A percentile compares a stretch with the other conserved stretches of the same genome.
phyloP scores from a whole-genome alignment of 1,284 basidiomycete genomes.

The Puccinia horiana region DNA sequence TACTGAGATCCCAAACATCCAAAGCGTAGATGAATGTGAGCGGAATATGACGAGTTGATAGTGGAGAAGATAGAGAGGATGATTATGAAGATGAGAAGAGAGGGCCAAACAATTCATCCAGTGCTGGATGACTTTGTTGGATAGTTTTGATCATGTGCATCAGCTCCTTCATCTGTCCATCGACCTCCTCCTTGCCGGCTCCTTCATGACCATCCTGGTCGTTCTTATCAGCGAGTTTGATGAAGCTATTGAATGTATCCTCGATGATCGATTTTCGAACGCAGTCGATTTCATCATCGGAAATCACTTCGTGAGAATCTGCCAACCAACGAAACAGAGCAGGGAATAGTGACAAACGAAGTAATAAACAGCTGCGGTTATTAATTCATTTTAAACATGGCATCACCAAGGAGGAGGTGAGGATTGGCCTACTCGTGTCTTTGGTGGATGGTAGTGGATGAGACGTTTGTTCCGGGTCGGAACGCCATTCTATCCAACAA shows the following conservation, averaged over 20 bases:
- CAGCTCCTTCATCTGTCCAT: slow-evolving; percentile 4
- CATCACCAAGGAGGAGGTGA: background rate
- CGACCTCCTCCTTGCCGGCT: too few relatives aligned
- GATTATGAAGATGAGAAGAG: background rate
- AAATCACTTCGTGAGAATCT: background rate
- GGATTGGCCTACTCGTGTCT: background rate
- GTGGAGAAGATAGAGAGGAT: background rate
- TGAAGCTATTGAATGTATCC: background rate
- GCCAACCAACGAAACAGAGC: background rate
- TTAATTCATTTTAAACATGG: too few relatives aligned
- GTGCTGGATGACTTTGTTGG: background rate
- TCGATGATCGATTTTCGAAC: background rate
- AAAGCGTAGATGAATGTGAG: too few relatives aligned
- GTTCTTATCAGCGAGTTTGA: background rate
- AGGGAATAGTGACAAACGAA: background rate
- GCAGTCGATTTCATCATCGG: background rate
- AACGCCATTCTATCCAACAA: background rate
- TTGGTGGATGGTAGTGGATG: background rate
- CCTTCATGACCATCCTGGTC: background rate
- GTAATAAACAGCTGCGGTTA: too few relatives aligned
- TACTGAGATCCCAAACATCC: too few relatives aligned
- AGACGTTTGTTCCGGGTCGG: background rate
- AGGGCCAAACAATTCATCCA: slow-evolving; percentile 24
- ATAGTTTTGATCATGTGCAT: slow-evolving; percentile 1
- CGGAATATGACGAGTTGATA: too few relatives aligned